Evolutionary conservation across 2,329 filamentous ascomycete genomes (phyloP).

Genomic region (Pseudocercospora musae): DNA sequence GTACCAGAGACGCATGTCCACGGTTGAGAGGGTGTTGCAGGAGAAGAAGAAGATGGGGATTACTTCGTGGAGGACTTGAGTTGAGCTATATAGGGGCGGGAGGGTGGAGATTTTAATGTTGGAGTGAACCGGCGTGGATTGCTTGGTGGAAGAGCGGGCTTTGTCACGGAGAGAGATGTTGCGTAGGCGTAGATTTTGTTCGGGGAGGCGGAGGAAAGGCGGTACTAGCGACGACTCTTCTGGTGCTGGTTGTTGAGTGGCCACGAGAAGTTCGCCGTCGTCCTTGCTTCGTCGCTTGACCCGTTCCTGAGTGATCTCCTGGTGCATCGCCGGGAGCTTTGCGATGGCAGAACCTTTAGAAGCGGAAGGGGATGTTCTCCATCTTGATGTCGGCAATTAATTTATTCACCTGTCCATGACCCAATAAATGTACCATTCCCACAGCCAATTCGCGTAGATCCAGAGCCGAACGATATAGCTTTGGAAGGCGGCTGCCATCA

Average conservation of each 20-base stretch:
- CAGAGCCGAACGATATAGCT: neutral
- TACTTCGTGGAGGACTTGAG: conserved; percentile 5
- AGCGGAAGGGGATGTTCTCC: too few species aligned
- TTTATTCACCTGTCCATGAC: too few species aligned
- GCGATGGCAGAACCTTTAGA: too few species aligned
- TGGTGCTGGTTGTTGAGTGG: too few species aligned
- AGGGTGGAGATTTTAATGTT: neutral
- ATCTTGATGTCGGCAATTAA: too few species aligned
- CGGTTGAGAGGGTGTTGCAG: conserved; percentile 1
- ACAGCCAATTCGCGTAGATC: neutral
- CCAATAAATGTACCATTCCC: neutral
- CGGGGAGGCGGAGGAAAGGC: neutral
- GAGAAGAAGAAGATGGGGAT: conserved; percentile 3
- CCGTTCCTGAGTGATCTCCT: too few species aligned
- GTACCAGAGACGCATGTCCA: neutral
- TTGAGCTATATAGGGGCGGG: neutral
- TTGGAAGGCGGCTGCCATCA: neutral
- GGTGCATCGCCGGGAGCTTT: too few species aligned
- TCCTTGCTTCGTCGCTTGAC: too few species aligned
- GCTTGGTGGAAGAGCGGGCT: neutral
- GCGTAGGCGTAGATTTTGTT: conserved; percentile 6
- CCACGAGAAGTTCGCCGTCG: too few species aligned
- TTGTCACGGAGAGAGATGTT: neutral
- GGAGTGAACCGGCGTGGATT: too few species aligned
- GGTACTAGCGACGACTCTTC: neutral